Percentiles rank a stretch among this genome's conserved stretches.
These are phyloP conservation scores for Heterobasidion parviporum DNA, from an alignment of 1,284 basidiomycete species.

Conservation along the genomic window DNA sequence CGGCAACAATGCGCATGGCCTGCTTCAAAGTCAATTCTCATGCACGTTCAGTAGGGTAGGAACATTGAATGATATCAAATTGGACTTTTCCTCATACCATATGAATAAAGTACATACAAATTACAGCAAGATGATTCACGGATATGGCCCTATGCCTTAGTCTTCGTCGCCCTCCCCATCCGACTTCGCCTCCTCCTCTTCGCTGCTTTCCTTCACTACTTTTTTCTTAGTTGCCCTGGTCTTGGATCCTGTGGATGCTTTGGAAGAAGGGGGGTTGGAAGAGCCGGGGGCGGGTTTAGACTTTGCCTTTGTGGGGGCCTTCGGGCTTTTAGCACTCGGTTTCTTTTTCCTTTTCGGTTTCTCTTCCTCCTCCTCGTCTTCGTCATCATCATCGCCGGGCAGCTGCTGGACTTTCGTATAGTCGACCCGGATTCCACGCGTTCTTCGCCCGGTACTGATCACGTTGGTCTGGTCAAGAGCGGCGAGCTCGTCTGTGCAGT, in stretches of 20 bases:
- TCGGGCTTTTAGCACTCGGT: not conserved
- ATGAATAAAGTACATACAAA: too few relatives aligned
- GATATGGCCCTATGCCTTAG: too few relatives aligned
- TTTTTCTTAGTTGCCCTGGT: constrained; percentile 12
- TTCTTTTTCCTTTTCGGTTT: constrained; percentile 13
- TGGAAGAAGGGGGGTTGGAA: constrained; percentile 5
- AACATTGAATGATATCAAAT: too few relatives aligned
- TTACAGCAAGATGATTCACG: too few relatives aligned
- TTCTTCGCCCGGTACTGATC: constrained; percentile 22
- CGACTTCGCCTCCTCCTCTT: constrained; percentile 12
- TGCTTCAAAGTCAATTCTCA: too few relatives aligned
- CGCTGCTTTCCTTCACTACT: constrained; percentile 5
- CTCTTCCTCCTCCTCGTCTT: constrained; percentile 18
- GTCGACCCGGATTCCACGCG: constrained; percentile 26
- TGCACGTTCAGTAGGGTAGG: too few relatives aligned
- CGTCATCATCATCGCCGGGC: constrained; percentile 18
- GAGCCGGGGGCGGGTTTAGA: constrained; percentile 5
- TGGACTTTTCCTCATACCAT: too few relatives aligned
- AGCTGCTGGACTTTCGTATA: constrained; percentile 25
- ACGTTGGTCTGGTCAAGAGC: constrained; percentile 20
- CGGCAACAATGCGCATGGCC: too few relatives aligned
- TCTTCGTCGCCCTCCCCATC: constrained; percentile 11
- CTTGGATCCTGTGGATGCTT: constrained; percentile 8
- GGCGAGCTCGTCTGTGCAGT: constrained; percentile 21
- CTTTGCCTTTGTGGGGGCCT: constrained; percentile 3